Evolutionary conservation across 139 green algal genomes (phyloP).

Genomic region (Nannochloris sp.): DNA sequence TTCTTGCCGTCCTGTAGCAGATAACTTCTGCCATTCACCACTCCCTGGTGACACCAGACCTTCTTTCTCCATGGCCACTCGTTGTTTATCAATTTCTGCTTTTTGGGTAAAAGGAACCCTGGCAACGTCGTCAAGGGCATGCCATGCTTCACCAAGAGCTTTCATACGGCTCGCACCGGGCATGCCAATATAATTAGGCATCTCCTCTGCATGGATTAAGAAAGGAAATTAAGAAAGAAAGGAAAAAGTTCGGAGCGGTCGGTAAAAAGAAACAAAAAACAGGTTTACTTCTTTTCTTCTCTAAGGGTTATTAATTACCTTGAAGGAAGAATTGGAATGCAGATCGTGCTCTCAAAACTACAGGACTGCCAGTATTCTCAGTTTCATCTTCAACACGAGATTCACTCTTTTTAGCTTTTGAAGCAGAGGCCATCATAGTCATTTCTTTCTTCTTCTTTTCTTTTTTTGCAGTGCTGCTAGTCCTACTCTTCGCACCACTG

Average conservation of each 20-base stretch:
- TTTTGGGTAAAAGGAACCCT: neutral
- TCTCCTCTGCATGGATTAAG: neutral
- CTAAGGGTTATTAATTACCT: neutral
- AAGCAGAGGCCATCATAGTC: too few species aligned
- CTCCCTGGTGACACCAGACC: neutral
- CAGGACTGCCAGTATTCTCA: too few species aligned
- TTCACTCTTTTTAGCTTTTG: too few species aligned
- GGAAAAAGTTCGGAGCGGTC: neutral
- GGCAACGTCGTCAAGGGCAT: neutral
- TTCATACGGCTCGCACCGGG: neutral
- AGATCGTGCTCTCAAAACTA: neutral
- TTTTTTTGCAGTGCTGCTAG: too few species aligned
- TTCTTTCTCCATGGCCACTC: neutral
- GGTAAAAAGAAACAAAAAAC: neutral
- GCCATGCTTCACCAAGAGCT: neutral
- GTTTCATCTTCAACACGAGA: too few species aligned
- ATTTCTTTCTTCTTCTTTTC: too few species aligned
- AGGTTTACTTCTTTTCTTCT: neutral
- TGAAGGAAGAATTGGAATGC: slow-evolving; percentile 6
- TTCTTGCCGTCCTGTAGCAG: neutral
- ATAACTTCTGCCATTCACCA: neutral
- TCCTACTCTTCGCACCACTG: too few species aligned
- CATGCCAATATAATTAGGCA: neutral
- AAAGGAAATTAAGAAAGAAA: neutral
- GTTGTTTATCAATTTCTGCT: neutral